phyloP scores from a whole-genome alignment of 768 basidiomycete species.

The Mycena chlorophos region DNA sequence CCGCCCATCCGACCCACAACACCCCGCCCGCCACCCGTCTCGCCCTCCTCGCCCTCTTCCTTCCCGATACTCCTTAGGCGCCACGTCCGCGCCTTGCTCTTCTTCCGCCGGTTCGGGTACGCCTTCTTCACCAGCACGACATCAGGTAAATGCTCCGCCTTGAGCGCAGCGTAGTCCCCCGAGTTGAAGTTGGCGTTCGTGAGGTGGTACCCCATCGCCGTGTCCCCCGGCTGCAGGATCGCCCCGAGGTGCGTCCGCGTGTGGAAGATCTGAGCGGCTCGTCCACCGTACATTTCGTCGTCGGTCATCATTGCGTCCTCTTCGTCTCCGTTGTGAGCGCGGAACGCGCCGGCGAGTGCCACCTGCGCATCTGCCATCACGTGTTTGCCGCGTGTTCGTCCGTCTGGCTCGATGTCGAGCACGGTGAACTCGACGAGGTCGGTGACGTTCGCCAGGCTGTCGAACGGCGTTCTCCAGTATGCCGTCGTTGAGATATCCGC shows the following conservation, averaged over 20 bases:
- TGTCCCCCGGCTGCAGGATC: constrained; percentile 89
- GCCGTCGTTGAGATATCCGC: constrained; percentile 76
- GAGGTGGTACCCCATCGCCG: constrained; percentile 88
- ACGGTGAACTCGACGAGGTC: constrained; percentile 95
- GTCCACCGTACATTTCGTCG: constrained; percentile 49
- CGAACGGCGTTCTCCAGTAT: constrained; percentile 93
- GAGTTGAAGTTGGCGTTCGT: constrained; percentile 92
- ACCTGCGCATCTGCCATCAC: constrained; percentile 85
- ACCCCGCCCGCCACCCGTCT: constrained; percentile 74
- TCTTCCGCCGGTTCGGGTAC: constrained; percentile 92
- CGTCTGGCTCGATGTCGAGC: constrained; percentile 88
- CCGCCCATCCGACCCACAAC: constrained; percentile 91
- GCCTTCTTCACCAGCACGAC: constrained; percentile 93
- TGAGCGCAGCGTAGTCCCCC: constrained; percentile 73
- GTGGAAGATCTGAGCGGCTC: constrained; percentile 81
- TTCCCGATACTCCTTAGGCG: constrained; percentile 89
- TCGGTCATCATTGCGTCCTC: constrained; percentile 60
- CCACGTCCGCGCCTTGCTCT: constrained; percentile 83
- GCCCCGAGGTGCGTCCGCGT: constrained; percentile 96
- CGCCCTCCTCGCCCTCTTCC: constrained; percentile 85
- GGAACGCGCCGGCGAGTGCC: constrained; percentile 78
- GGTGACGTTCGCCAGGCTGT: constrained; percentile 74
- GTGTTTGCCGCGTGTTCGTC: constrained; percentile 65
- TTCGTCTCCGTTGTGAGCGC: constrained; percentile 35
- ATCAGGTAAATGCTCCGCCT: constrained; percentile 74